A percentile compares a stretch with the other conserved stretches of the same genome.
phyloP scores from a whole-genome alignment of 2,329 filamentous ascomycete species.

The Ascochyta fabae region DNA sequence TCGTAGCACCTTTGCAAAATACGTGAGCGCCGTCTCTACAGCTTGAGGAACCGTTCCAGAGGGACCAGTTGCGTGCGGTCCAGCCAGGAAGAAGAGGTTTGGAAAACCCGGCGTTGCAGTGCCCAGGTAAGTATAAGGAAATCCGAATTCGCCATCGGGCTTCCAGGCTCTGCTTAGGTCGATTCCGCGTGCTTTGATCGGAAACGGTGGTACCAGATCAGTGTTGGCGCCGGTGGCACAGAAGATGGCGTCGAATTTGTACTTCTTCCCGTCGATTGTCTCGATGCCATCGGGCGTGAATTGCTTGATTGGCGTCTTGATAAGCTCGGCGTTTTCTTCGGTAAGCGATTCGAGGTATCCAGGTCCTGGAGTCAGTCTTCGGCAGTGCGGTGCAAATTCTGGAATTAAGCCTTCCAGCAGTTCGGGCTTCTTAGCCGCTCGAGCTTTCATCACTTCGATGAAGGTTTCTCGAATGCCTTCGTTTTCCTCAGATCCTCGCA shows the following conservation, averaged over 20 bases:
- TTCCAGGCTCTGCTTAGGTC: constrained; percentile 65
- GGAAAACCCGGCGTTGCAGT: constrained; percentile 69
- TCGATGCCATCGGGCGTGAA: constrained; percentile 49
- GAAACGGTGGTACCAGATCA: constrained; percentile 60
- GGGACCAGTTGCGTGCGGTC: constrained; percentile 48
- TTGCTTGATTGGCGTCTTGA: constrained; percentile 48
- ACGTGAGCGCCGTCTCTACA: constrained; percentile 70
- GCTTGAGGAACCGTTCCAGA: constrained; percentile 72
- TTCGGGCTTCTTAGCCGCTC: constrained; percentile 50
- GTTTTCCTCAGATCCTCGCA: constrained; percentile 48
- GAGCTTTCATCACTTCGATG: constrained; percentile 47
- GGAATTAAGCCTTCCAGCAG: constrained; percentile 52
- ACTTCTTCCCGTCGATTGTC: constrained; percentile 47
- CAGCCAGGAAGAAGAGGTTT: constrained; percentile 70
- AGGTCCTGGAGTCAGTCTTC: constrained; percentile 45
- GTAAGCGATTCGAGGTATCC: constrained; percentile 51
- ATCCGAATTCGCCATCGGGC: constrained; percentile 62
- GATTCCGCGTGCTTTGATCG: constrained; percentile 62
- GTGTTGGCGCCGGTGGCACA: constrained; percentile 72
- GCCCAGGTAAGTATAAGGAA: constrained; percentile 72
- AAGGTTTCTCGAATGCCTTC: constrained; percentile 40
- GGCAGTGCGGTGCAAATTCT: constrained; percentile 44
- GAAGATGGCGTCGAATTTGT: constrained; percentile 56
- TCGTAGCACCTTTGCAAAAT: constrained; percentile 70
- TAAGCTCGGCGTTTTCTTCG: constrained; percentile 51